phyloP scores from a whole-genome alignment of 306 rosid species.

The Rosa lucieae region DNA sequence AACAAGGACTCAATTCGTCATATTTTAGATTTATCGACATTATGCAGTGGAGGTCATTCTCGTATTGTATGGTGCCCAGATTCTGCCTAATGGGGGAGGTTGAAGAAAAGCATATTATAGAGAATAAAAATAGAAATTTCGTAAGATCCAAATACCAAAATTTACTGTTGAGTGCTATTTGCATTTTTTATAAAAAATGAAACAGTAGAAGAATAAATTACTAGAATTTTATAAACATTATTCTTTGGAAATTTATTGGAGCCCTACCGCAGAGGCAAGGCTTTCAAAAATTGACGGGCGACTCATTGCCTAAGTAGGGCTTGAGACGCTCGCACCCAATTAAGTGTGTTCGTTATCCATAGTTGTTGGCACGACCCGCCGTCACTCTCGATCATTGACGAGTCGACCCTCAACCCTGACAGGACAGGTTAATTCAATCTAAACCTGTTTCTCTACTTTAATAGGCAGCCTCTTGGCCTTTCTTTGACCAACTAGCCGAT shows the following conservation, averaged over 20 bases:
- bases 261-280: not conserved
- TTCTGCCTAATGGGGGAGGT: no score
- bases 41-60: no score
- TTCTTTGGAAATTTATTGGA: not conserved
- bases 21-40: no score
- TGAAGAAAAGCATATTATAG: no score
- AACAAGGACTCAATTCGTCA: no score
- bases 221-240: no score
- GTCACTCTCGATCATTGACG: slow-evolving; percentile 71
- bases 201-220: no score
- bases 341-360: slow-evolving; percentile 38
- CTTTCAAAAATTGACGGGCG: slow-evolving; percentile 87
- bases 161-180: no score
- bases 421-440: not conserved
- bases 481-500: not conserved
- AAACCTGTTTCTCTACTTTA: fast-evolving
- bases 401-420: slow-evolving; percentile 80
- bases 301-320: slow-evolving; percentile 59
- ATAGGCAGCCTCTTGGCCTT: not conserved
- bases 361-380: slow-evolving; percentile 78
- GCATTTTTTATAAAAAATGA: no score
- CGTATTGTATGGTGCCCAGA: no score
- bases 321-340: slow-evolving; percentile 27
- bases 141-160: no score
- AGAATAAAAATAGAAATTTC: no score